A percentile compares a stretch with the other conserved stretches of the same genome.
These are phyloP conservation scores for Cladorrhinum sp. DNA, from an alignment of 2,329 filamentous ascomycete species.

Conservation along the genomic window DNA sequence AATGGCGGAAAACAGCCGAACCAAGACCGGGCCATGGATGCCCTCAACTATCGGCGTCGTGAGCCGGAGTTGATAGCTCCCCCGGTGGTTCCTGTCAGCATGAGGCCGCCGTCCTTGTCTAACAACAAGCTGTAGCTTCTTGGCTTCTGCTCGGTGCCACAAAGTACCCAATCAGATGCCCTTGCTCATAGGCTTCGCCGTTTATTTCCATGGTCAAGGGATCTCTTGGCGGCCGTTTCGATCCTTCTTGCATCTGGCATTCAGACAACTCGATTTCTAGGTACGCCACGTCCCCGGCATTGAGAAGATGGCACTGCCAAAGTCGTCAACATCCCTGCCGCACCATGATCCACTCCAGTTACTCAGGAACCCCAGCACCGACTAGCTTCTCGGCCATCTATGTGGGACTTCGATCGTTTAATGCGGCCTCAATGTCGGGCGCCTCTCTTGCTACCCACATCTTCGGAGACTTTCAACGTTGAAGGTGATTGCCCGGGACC, in stretches of 20 bases:
- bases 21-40: constrained; percentile 6
- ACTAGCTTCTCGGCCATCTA: background rate
- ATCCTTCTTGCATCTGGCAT: background rate
- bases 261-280: background rate
- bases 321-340: constrained; percentile 6
- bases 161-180: constrained; percentile 11
- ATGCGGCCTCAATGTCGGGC: background rate
- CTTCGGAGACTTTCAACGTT: background rate
- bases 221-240: constrained; percentile 6
- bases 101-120: constrained; percentile 25
- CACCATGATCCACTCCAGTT: background rate
- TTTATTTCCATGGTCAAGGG: constrained; percentile 1
- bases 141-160: background rate
- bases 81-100: constrained; percentile 19
- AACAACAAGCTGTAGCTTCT: constrained; percentile 3
- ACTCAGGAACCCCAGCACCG: background rate
- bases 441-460: background rate
- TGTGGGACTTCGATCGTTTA: background rate
- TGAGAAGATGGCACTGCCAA: background rate
- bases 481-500: background rate
- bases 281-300: background rate
- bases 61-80: constrained; percentile 3
- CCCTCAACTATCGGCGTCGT: constrained; percentile 10
- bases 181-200: background rate
- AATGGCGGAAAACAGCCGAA: constrained; percentile 19